Evolutionary conservation across 129 eudicot species (phyloP), one percentile per base, ranked within the genome.

Genomic region (Saposhnikovia divaricata): DNA sequence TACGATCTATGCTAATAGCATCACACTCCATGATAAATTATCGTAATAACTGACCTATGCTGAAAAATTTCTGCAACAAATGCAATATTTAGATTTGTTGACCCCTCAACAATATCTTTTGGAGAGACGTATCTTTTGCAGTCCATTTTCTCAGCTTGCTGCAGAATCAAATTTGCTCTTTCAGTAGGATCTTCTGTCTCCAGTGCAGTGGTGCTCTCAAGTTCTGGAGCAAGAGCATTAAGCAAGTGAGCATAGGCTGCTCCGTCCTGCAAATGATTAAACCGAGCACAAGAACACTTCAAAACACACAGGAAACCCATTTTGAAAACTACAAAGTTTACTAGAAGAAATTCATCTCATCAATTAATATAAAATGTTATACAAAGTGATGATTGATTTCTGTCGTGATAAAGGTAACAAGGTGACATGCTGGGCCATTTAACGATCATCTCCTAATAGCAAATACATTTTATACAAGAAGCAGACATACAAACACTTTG

Each of bases 31-130:
- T 59, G 72, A 66, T 66, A 31, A 71, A 19, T 28, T 76, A 63
- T 63, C 27, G 63, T 7, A 66, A 28, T 75, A 78, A 70, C 88
- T 73, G 74, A 84, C 93, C 93, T 85, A 21, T 89, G 81, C 19
- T 89, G 91, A 81, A 89, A 89, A 61, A 89, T 87, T 80, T 89
- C 88, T 16, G 93, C 93, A 78, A 89, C 93, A 78, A 89, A 87
- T 47, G 91, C 89, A 81, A 89, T 89, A 89, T 89, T 89, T 78
- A 89, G 77, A 59, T 89, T 89, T 77, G 93, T 79, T 55, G 93
- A 87, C 19, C 93, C 91, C 27, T 89, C 93, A 34, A 89, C 91
- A 66, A 89, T 89, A 47, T 89, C 93, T 75, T 85, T 83, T 10
- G 93, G 83, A 23, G 89, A 87, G 77, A 89, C 87, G 72, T 87